Percentiles rank a stretch among this genome's conserved stretches.
phyloP scores from a whole-genome alignment of 2,329 filamentous ascomycete species.

The Microdochium trichocladiopsis region DNA sequence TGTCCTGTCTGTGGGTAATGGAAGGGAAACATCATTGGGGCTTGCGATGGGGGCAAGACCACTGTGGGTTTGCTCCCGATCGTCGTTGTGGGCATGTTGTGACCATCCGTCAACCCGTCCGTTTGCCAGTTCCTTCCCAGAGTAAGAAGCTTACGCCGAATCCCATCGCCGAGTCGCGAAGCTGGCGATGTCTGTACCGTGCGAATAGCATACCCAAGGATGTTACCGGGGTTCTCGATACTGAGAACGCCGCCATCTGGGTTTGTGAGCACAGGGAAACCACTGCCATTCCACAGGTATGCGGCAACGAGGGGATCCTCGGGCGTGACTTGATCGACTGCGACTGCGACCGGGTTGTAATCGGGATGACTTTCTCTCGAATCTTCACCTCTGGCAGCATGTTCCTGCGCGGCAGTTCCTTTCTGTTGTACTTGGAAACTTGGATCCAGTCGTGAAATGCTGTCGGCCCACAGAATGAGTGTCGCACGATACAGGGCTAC shows the following conservation, averaged over 20 bases:
- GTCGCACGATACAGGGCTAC: constrained; percentile 61
- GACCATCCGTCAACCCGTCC: constrained; percentile 11
- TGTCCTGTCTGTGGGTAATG: too few relatives aligned
- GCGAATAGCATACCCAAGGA: constrained; percentile 32
- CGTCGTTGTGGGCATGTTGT: neutral
- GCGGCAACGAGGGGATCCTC: constrained; percentile 28
- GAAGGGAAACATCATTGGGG: too few relatives aligned
- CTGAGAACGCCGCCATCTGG: constrained; percentile 22
- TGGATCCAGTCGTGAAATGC: constrained; percentile 42
- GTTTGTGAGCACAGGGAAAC: constrained; percentile 25
- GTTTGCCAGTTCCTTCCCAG: constrained; percentile 31
- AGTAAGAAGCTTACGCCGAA: constrained; percentile 32
- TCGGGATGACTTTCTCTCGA: constrained; percentile 4
- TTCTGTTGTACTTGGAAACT: constrained; percentile 18
- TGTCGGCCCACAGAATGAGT: constrained; percentile 56
- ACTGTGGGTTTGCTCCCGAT: too few relatives aligned
- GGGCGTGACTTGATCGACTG: constrained; percentile 31
- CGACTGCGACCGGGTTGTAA: constrained; percentile 17
- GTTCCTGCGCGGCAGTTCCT: neutral
- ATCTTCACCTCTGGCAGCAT: neutral
- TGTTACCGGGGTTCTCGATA: constrained; percentile 28
- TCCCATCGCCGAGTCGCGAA: constrained; percentile 35
- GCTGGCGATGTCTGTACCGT: constrained; percentile 31
- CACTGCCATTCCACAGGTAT: constrained; percentile 30
- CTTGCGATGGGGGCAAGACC: too few relatives aligned